These are phyloP conservation scores for Triticum aestivum DNA, from an alignment of 176 grass and related monocot species.

Conservation along the genomic window DNA sequence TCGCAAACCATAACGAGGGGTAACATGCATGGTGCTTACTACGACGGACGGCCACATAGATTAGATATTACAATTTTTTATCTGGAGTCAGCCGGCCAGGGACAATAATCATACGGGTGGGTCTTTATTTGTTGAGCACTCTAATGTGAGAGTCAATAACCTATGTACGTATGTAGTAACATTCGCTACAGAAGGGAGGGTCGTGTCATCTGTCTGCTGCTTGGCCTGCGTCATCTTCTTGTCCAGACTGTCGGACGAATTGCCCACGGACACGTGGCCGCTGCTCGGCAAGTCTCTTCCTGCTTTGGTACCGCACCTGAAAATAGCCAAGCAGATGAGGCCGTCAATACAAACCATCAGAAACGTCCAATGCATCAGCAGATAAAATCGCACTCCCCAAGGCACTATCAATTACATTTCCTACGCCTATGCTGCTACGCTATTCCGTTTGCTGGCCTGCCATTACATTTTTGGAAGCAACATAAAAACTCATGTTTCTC, in stretches of 20 bases:
- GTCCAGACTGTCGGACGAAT: conserved; percentile 64
- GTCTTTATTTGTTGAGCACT: conserved; percentile 30
- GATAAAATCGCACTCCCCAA: not conserved
- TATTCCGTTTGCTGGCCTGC: not conserved
- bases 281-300: conserved; percentile 87
- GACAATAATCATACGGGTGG: not conserved
- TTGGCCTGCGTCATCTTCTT: conserved; percentile 39
- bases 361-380: not conserved
- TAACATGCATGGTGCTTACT: not conserved
- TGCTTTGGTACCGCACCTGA: conserved; percentile 93
- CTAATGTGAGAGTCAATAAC: conserved; percentile 20
- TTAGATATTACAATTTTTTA: conserved; percentile 9
- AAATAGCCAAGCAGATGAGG: conserved; percentile 29
- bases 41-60: not conserved
- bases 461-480: not conserved
- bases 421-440: not conserved
- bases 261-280: conserved; percentile 76
- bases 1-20: not conserved
- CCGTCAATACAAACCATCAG: conserved; percentile 29
- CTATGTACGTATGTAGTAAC: not conserved
- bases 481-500: not conserved
- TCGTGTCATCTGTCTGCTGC: conserved; percentile 52
- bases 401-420: not conserved
- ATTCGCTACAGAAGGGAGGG: not conserved
- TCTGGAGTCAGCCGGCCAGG: not conserved